These are phyloP conservation scores for Microdochium trichocladiopsis DNA, from an alignment of 2,329 filamentous ascomycete genomes.

Conservation along the genomic window DNA sequence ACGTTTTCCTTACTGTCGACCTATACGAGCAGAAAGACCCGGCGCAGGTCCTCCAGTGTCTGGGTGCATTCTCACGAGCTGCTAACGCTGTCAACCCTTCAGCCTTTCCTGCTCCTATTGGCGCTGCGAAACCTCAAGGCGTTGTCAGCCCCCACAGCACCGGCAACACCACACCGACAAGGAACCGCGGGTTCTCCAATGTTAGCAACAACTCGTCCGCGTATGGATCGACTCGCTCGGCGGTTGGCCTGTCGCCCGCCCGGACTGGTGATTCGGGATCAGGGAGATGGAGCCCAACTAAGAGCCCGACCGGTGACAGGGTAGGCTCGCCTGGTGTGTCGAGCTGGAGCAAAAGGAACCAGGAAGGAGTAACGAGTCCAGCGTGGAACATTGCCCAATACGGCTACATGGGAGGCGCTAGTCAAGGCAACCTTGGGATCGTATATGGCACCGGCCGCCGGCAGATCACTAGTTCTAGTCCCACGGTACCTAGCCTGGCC, in stretches of 20 bases:
- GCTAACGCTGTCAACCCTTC: slow-evolving; percentile 69
- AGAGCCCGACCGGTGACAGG: slow-evolving; percentile 47
- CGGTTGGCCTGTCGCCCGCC: slow-evolving; percentile 32
- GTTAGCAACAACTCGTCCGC: slow-evolving; percentile 52
- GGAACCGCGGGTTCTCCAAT: slow-evolving; percentile 41
- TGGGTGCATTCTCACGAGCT: slow-evolving; percentile 84
- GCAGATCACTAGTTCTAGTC: slow-evolving; percentile 82
- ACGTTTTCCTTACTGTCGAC: slow-evolving; percentile 95
- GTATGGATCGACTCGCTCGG: slow-evolving; percentile 26
- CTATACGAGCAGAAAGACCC: slow-evolving; percentile 94
- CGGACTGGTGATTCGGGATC: slow-evolving; percentile 47
- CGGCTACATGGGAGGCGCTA: slow-evolving; percentile 95
- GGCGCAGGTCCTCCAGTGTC: slow-evolving; percentile 87
- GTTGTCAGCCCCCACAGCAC: slow-evolving; percentile 61
- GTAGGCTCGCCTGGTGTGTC: slow-evolving; percentile 56
- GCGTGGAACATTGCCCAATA: slow-evolving; percentile 99
- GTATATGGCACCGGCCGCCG: slow-evolving; percentile 76
- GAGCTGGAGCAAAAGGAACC: slow-evolving; percentile 82
- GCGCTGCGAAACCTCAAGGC: slow-evolving; percentile 56
- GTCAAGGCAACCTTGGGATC: slow-evolving; percentile 90
- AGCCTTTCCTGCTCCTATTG: slow-evolving; percentile 69
- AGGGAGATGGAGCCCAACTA: slow-evolving; percentile 56
- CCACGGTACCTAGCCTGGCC: slow-evolving; percentile 70
- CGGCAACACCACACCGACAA: slow-evolving; percentile 43
- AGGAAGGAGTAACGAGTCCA: slow-evolving; percentile 74